Evolutionary conservation across 1,139 yeast genomes (phyloP).

Genomic region (Kluyveromyces marxianus): DNA sequence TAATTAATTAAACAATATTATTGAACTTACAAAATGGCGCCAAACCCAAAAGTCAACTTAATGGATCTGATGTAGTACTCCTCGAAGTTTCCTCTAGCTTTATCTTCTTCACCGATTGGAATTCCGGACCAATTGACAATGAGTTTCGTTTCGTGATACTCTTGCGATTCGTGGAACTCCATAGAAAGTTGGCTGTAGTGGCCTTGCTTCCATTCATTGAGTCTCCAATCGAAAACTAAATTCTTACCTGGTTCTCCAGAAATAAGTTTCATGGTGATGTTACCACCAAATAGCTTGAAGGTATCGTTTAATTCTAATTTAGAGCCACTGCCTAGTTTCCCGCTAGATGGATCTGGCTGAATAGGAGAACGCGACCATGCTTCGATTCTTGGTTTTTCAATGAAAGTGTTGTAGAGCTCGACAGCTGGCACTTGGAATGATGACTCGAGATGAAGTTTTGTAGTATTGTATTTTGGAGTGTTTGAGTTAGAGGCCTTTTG

Average conservation of each 20-base stretch:
- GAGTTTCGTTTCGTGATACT: conserved; percentile 73
- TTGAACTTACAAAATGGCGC: conserved; percentile 52
- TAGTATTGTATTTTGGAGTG: conserved; percentile 66
- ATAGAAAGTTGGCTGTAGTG: conserved; percentile 67
- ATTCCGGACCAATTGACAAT: conserved; percentile 81
- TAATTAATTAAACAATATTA: too few species aligned
- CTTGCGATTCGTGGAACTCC: conserved; percentile 53
- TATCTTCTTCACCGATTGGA: conserved; percentile 95
- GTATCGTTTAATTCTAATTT: conserved; percentile 44
- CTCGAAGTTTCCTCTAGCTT: conserved; percentile 76
- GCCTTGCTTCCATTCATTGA: conserved; percentile 79
- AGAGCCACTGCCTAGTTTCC: conserved; percentile 10
- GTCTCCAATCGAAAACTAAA: conserved; percentile 77
- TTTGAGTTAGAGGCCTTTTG: neutral
- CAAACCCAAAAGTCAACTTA: conserved; percentile 88
- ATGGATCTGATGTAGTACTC: conserved; percentile 83
- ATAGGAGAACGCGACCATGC: conserved; percentile 80
- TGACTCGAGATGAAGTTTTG: conserved; percentile 71
- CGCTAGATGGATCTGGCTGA: conserved; percentile 9
- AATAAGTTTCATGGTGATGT: conserved; percentile 62
- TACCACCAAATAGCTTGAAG: conserved; percentile 81
- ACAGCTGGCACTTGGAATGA: conserved; percentile 82
- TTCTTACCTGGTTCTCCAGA: conserved; percentile 46
- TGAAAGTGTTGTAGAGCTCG: conserved; percentile 67
- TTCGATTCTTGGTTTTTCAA: conserved; percentile 67